Evolutionary conservation across 1,139 yeast species (phyloP).

Genomic region (Meyerozyma sp.): DNA sequence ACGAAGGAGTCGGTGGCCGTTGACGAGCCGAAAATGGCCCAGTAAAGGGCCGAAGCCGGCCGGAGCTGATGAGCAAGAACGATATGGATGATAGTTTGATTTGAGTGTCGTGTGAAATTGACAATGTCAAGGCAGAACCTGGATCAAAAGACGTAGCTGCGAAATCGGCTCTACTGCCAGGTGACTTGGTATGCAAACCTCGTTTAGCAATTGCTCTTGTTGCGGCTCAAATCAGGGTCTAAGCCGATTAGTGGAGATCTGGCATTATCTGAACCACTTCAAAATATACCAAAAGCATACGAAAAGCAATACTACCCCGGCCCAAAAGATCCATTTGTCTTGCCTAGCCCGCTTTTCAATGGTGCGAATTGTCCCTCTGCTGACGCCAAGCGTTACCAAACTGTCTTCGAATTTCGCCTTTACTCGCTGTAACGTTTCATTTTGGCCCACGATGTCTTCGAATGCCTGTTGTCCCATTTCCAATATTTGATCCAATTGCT

Average conservation of each 20-base stretch:
- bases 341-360: constrained; percentile 83
- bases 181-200: too few relatives aligned
- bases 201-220: too few relatives aligned
- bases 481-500: constrained; percentile 80
- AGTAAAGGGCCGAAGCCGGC: too few relatives aligned
- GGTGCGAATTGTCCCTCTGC: constrained; percentile 75
- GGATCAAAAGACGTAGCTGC: too few relatives aligned
- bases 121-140: too few relatives aligned
- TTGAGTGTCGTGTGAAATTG: too few relatives aligned
- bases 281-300: constrained; percentile 66
- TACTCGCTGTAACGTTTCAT: constrained; percentile 60
- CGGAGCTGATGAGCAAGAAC: too few relatives aligned
- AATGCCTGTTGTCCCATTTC: constrained; percentile 87
- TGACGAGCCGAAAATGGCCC: too few relatives aligned
- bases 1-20: not conserved
- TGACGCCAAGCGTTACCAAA: constrained; percentile 78
- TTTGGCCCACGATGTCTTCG: constrained; percentile 83
- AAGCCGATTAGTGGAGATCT: not conserved
- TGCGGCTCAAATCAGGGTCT: not conserved
- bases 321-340: constrained; percentile 86
- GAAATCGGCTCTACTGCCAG: too few relatives aligned
- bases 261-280: constrained; percentile 50
- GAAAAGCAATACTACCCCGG: constrained; percentile 60
- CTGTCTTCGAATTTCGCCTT: constrained; percentile 64
- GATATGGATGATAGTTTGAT: too few relatives aligned